Conservation (phyloP, 495 filamentous ascomycete genomes). For the Podospora australis region DNA sequence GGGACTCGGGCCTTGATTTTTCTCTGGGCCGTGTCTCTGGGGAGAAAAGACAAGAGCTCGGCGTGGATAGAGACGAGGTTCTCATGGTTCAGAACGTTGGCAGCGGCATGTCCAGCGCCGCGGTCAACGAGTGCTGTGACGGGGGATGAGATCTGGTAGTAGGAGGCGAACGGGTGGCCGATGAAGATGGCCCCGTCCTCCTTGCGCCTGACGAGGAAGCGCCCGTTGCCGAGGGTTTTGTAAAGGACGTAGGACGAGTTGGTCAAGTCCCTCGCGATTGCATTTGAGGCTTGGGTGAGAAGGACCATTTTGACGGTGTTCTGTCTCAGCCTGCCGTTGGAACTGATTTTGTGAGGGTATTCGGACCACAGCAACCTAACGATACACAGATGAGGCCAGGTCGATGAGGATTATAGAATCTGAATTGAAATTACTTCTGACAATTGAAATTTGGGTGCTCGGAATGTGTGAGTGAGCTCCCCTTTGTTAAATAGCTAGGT, state of each 20-base stretch:
- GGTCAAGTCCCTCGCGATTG: no score
- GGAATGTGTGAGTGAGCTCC: no score
- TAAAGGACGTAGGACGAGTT: constrained; percentile 11
- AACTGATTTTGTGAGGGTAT: no score
- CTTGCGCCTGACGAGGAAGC: constrained; percentile 19
- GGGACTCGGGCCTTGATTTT: not conserved
- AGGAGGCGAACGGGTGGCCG: constrained; percentile 4
- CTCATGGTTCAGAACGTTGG: constrained; percentile 35
- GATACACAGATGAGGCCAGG: no score
- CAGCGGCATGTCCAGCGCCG: constrained; percentile 11
- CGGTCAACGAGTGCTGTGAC: not conserved
- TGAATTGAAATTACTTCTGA: no score
- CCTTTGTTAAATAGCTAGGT: no score
- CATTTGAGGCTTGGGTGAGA: no score
- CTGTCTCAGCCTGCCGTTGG: no score
- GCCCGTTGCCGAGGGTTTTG: constrained; percentile 8
- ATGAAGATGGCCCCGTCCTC: constrained; percentile 20
- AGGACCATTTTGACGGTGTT: no score
- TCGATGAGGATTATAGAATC: no score
- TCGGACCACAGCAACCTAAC: no score
- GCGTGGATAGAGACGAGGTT: constrained; percentile 34
- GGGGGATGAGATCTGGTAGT: not conserved
- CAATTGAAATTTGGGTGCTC: no score
- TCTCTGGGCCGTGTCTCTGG: not conserved
- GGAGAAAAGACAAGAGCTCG: constrained; percentile 5